Evolutionary conservation across 768 basidiomycete genomes (phyloP), one percentile per base, ranked within the genome.

Genomic region (Dictyophora rubrovolvata): DNA sequence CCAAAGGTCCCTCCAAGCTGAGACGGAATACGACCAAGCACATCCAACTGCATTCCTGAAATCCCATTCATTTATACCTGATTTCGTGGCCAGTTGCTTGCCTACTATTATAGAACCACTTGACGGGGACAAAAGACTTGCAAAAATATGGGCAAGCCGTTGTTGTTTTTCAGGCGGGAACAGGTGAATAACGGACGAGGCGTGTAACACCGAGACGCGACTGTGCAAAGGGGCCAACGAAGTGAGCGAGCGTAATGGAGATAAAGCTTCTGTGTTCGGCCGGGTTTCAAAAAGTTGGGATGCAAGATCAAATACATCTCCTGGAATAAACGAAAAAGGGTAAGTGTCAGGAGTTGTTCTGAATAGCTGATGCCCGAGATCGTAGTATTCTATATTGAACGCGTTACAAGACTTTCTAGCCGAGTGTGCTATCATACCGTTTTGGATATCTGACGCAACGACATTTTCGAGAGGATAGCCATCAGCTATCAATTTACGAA

Each of bases 1-100:
- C 73, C 75, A 76, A 36, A 75, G 63, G 9, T 66, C 68, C 22
- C 60, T 35, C 73, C 73, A 76, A 53, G 28, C 50, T 22, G 35
- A 52, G 8, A 35, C 37, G 34, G 48, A 33, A n/a, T 42, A 23
- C 22, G 20, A 22, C 47, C 28, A 51, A n/a, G 57, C 21, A 34
- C 16, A 18, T 37, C 49, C 28, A 21, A 35, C 36, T 12, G 14
- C 42, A 42, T 42, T 48, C n/a, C 47, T 22, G 21, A 18, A 18
- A 35, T 59, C 46, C 36, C 37, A 14, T 28, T 53, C 57, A 16
- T 59, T 20, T 34, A 20, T 53, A 22, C 52, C 57, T 2, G 57
- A 51, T 11, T 21, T 9, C 42, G 37, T 28, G 23, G 61, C 61
- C 28, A 54, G 16, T 14, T 64, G 64, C 2, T 48, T 49, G 21